Evolutionary conservation across 352 stramenopile species (phyloP), one percentile per base, ranked within the genome.

Genomic region (Phytophthora ohioensis): DNA sequence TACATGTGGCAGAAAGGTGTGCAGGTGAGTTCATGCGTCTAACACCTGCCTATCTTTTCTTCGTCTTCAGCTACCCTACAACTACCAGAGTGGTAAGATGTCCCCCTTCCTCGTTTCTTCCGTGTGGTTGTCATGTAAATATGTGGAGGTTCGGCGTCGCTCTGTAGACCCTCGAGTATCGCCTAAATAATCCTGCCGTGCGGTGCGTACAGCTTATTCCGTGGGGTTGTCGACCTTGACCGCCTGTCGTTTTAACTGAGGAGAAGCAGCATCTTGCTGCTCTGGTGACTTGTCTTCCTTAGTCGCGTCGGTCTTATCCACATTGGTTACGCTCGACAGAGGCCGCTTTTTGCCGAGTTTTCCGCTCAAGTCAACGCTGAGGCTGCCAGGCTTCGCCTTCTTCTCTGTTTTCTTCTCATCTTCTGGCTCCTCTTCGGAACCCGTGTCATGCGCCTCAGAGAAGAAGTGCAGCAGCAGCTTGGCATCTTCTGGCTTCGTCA

Each of bases 401-500:
- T 64, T 56, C 10, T 71, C 64, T 3, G 61, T 27, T 12, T 79
- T 54, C 1, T 66, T 53, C 21, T 68, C 58, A 1, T 67, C 46
- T 57, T 73, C 58, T 0, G 66, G 51, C 3, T 76, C 64, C 6
- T 76, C 61, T 17, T 86, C 79, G 6, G 54, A 76, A 9, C 63
- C 75, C 3, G 61, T 64, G 38, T 87, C 82, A 42, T 93, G 66
- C 11, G 83, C 85, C 39, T 81, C 83, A 5, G 80, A 80, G 49
- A 88, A 92, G 71, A 95, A 95, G 55, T 95, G 80, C 46, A 95
- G 62, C 30, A 95, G 62, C 30, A 95, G 73, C 47, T 86, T 84
- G 27, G 85, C 88, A 58, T 94, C 85, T 78, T 93, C 87, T 34
- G 80, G 81, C 61, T 88, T 87, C 11, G 67, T 41, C 48, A 47